Base-by-base conservation (phyloP, 306 rosid species). In the Cotoneaster glaucophyllus region DNA sequence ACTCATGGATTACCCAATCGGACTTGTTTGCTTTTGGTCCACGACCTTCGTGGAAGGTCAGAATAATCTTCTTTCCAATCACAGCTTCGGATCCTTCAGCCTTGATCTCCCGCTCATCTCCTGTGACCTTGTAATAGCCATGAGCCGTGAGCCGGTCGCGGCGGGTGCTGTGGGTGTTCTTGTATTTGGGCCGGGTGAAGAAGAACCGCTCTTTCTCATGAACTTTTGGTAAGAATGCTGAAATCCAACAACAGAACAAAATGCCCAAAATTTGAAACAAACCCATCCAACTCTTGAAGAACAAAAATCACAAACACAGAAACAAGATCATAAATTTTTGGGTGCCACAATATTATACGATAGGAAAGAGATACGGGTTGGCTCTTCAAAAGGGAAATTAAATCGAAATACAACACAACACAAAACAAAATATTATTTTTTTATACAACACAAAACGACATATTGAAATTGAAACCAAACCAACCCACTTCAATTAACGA, bases 101-200 rank as follows among this genome's bases (percentile, higher is more conserved):
- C 85, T 28, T 83, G 57, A 93, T 79, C 0, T n/a, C 6, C 11
- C 91, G 65, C 17, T 83, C 91, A 8, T 15, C 28, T 1, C 98
- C 97, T 13, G 90, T 87, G 75, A 74, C 8, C 69, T 93, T 91
- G 96, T 97, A 93, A 61, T 1, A 90, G 3, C 98, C 98, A 5
- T 5, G 0, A 3, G 12, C 1, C 0, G 97, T 93, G 64, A 80
- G 9, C 84, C 98, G 83, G 52, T 86, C 81, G 2, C 31, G 0
- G 31, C 86, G 78, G 15, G 6, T 63, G 22, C 91, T 82, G 0
- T 74, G 82, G 4, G 76, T 11, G 58, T 82, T 61, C 85, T 82
- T 89, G 59, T 34, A 85, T 21, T 73, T 80, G 1, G 48, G 77
- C 1, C 45, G 80, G 80, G 74, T 74, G 69, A 93, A 83, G 86